Conservation (phyloP, 768 basidiomycete genomes). For the Mycena vulgaris region DNA sequence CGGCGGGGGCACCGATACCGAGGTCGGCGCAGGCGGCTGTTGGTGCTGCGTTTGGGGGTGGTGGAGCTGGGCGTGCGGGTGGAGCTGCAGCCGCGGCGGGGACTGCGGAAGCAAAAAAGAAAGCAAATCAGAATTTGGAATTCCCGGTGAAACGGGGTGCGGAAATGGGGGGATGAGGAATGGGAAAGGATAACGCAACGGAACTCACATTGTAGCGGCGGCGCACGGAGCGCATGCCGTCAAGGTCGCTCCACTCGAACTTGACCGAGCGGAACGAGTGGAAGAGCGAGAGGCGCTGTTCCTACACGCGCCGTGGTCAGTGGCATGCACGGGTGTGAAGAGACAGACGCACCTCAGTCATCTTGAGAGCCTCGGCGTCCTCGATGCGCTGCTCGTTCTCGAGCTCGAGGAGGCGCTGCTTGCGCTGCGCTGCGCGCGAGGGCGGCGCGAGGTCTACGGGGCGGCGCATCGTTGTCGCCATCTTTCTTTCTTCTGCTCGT, state of each 20-base stretch:
- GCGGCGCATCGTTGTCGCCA: conserved; percentile 36
- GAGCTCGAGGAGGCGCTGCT: conserved; percentile 61
- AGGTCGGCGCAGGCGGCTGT: too few relatives aligned
- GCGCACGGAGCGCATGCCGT: too few relatives aligned
- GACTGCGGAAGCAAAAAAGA: too few relatives aligned
- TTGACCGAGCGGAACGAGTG: conserved; percentile 14
- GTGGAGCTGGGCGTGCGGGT: too few relatives aligned
- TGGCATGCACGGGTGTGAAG: not conserved
- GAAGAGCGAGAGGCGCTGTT: too few relatives aligned
- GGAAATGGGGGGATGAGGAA: too few relatives aligned
- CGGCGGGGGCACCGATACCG: too few relatives aligned
- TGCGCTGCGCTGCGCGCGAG: conserved; percentile 63
- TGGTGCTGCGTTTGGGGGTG: too few relatives aligned
- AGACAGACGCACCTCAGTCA: conserved; percentile 65
- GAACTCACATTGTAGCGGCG: too few relatives aligned
- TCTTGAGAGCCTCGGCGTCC: conserved; percentile 69
- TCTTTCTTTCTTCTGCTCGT: not conserved
- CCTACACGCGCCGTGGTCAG: conserved; percentile 1
- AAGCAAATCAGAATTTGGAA: too few relatives aligned
- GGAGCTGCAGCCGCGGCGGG: too few relatives aligned
- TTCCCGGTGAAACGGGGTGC: not conserved
- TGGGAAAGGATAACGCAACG: not conserved
- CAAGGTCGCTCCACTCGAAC: conserved; percentile 6
- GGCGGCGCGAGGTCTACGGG: conserved; percentile 34
- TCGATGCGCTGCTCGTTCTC: conserved; percentile 69